Base-by-base conservation (phyloP, 1,139 yeast species). In the Blastobotrys indianensis region DNA sequence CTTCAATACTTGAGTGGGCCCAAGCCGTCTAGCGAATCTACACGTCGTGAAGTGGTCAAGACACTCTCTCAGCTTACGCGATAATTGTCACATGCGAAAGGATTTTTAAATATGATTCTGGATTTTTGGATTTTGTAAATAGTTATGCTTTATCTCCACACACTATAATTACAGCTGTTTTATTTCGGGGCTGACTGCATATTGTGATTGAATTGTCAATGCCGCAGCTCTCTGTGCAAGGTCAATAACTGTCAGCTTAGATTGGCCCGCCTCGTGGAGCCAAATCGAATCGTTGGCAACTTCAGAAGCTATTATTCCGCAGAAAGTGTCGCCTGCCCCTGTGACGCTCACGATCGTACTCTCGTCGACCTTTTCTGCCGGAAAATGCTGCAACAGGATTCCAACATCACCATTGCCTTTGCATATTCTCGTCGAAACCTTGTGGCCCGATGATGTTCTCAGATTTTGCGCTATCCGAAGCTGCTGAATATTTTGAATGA, bases 291-390 rank as follows among this genome's bases (percentile, higher is more conserved):
- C 53, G n/a, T 48, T 45, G 1, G 66, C 66, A 12, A 70, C 53
- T 45, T 63, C 67, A n/a, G 67, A 57, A 11, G 74, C 54, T 33
- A 80, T 54, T 37, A 69, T 73, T 0, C 86, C 86, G 42, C 80
- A 64, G 39, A 80, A 70, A 1, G 83, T 68, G 57, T 80, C 86
- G n/a, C 86, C 86, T 0, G 84, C 84, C 1, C 86, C 86, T 11
- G 83, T 79, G 33, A 78, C 85, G 53, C 79, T 79, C 32, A 66
- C 67, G 35, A 67, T 30, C 8, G 52, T 49, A 8, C 73, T 52
- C 11, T 64, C 54, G 23, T 47, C 46, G 4, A 60, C 54, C 3
- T 41, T 16, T 15, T 51, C 45, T 1, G 66, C 61, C 0, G 79
- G 75, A 62, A 74, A 82, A 61, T 85, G 82, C 55, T 84, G 85